These are phyloP conservation scores for Niveomyces coronatus DNA, from an alignment of 2,329 filamentous ascomycete genomes.

Conservation along the genomic window DNA sequence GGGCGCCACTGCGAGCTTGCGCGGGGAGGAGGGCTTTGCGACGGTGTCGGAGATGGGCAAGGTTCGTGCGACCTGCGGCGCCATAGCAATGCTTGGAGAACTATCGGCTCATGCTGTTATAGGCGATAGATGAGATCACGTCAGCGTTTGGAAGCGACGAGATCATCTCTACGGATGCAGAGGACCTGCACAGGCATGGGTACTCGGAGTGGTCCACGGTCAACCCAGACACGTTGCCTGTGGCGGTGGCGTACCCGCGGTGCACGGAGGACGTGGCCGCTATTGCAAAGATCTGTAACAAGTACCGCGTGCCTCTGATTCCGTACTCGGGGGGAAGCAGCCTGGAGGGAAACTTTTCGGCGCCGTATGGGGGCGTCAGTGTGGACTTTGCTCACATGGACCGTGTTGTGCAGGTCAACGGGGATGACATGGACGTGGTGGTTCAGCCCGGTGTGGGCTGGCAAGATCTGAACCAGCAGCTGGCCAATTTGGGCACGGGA, in stretches of 20 bases:
- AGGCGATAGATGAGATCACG: slow-evolving; percentile 48
- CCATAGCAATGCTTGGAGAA: background rate
- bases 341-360: slow-evolving; percentile 82
- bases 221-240: slow-evolving; percentile 49
- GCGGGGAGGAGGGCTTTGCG: slow-evolving; percentile 26
- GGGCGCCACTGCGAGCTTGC: background rate
- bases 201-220: slow-evolving; percentile 57
- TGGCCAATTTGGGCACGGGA: slow-evolving; percentile 58
- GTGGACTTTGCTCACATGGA: slow-evolving; percentile 89
- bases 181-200: slow-evolving; percentile 51
- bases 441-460: slow-evolving; percentile 89
- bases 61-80: slow-evolving; percentile 19
- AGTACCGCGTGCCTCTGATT: slow-evolving; percentile 73
- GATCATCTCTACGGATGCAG: slow-evolving; percentile 51
- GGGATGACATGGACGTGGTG: slow-evolving; percentile 84
- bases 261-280: slow-evolving; percentile 48
- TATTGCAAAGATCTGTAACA: slow-evolving; percentile 61
- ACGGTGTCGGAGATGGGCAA: slow-evolving; percentile 32
- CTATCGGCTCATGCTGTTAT: slow-evolving; percentile 7
- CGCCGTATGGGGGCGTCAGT: slow-evolving; percentile 76
- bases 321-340: slow-evolving; percentile 80
- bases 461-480: slow-evolving; percentile 72
- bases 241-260: slow-evolving; percentile 54
- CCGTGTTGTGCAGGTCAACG: slow-evolving; percentile 65
- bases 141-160: slow-evolving; percentile 38